A percentile compares a stretch with the other conserved stretches of the same genome.
phyloP scores from a whole-genome alignment of 2,329 filamentous ascomycete genomes.

The Xylariaceae sp. region DNA sequence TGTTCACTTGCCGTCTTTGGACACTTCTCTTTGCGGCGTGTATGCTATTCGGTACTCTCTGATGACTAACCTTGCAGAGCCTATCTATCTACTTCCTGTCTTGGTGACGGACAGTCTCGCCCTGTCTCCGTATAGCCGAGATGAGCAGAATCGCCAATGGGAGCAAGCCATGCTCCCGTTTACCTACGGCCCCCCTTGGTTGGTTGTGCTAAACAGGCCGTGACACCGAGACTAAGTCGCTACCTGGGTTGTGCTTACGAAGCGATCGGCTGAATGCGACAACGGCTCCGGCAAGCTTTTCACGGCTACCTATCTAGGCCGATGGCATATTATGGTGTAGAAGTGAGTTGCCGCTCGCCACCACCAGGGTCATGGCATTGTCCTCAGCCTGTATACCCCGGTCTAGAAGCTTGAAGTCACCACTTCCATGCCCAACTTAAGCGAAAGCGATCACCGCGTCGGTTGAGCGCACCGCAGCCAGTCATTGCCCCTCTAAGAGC shows the following conservation, averaged over 20 bases:
- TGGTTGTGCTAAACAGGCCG: conserved; percentile 13
- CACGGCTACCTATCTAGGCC: conserved; percentile 1
- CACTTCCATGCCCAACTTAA: conserved; percentile 15
- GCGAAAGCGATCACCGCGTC: conserved; percentile 22
- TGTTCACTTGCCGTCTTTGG: conserved; percentile 18
- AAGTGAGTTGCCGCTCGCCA: conserved; percentile 16
- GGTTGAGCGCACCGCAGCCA: conserved; percentile 18
- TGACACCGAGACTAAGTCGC: conserved; percentile 16
- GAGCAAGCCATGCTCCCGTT: not conserved
- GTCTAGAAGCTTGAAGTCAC: conserved; percentile 17
- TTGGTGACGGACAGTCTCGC: conserved; percentile 16
- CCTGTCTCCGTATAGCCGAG: conserved; percentile 21
- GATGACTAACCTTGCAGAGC: conserved; percentile 20
- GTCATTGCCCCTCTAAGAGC: conserved; percentile 15
- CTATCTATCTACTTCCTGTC: conserved; percentile 16
- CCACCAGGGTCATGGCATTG: conserved; percentile 19
- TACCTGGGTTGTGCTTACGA: conserved; percentile 7
- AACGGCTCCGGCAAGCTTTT: conserved; percentile 17
- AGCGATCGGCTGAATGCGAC: conserved; percentile 17
- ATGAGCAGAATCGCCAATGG: conserved; percentile 19
- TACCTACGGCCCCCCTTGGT: conserved; percentile 5
- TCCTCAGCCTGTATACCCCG: conserved; percentile 18
- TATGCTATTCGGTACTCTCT: not conserved
- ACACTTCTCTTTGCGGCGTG: conserved; percentile 14
- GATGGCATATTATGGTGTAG: conserved; percentile 14